Evolutionary conservation across 179 eudicot species (phyloP).

Genomic region (Silene noctiflora): DNA sequence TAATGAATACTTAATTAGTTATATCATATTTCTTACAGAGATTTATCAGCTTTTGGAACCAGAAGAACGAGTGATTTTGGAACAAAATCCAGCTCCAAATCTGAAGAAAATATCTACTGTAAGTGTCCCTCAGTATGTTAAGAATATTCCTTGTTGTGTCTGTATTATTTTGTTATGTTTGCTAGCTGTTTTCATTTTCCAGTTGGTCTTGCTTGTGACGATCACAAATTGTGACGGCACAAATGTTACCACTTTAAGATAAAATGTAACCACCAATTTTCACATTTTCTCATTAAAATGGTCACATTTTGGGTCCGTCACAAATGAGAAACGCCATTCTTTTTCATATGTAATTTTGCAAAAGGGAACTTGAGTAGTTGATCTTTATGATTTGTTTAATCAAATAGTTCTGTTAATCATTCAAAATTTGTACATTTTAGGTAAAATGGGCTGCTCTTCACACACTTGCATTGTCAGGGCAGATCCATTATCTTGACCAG

Average conservation of each 20-base stretch:
- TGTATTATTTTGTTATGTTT: neutral
- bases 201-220: no score
- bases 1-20: neutral
- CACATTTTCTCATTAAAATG: no score
- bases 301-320: no score
- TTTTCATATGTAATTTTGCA: neutral
- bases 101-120: slow-evolving; percentile 76
- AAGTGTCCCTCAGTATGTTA: slow-evolving; percentile 26
- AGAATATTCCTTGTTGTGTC: neutral
- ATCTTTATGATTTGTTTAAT: neutral
- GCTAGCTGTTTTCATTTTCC: slow-evolving; percentile 8
- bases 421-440: slow-evolving; percentile 28
- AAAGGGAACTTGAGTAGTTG: neutral
- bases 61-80: slow-evolving; percentile 65
- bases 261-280: no score
- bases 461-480: slow-evolving; percentile 79
- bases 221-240: no score
- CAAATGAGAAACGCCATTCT: no score
- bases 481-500: slow-evolving; percentile 69
- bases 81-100: slow-evolving; percentile 53
- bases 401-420: neutral
- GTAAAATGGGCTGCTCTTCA: slow-evolving; percentile 82
- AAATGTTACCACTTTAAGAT: no score
- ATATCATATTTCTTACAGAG: slow-evolving; percentile 43
- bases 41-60: slow-evolving; percentile 66